Percentiles rank a stretch among this genome's conserved stretches.
Evolutionary conservation across 2,329 filamentous ascomycete species (phyloP).

Genomic region (Alternaria gansuensis): DNA sequence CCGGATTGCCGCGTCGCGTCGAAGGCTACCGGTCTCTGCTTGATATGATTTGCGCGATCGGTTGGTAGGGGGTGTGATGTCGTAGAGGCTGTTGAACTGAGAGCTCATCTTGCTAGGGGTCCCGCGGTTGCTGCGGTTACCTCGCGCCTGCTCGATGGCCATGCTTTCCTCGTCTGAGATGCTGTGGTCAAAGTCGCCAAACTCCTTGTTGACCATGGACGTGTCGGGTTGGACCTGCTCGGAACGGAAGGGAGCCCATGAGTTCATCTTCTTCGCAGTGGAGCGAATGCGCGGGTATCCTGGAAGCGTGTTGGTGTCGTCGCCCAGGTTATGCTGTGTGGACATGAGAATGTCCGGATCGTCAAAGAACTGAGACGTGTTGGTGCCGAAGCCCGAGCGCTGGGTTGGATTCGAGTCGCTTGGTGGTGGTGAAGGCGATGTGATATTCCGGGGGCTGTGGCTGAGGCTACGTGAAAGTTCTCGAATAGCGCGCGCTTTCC

Average conservation of each 20-base stretch:
- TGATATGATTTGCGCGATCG: conserved; percentile 48
- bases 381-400: conserved; percentile 40
- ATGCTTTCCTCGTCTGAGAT: conserved; percentile 57
- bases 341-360: conserved; percentile 52
- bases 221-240: conserved; percentile 50
- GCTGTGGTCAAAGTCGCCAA: conserved; percentile 55
- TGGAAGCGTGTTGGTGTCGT: conserved; percentile 48
- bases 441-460: conserved; percentile 46
- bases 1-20: conserved; percentile 58
- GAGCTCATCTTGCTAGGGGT: conserved; percentile 60
- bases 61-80: conserved; percentile 56
- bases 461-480: conserved; percentile 50
- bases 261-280: conserved; percentile 51
- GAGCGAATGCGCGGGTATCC: conserved; percentile 49
- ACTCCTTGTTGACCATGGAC: conserved; percentile 53
- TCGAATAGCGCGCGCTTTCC: conserved; percentile 50
- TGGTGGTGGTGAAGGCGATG: conserved; percentile 41
- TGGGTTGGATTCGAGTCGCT: conserved; percentile 52
- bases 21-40: conserved; percentile 50
- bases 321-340: conserved; percentile 51
- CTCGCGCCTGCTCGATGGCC: conserved; percentile 66
- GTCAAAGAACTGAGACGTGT: conserved; percentile 43
- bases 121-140: conserved; percentile 51
- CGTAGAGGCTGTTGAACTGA: conserved; percentile 60
- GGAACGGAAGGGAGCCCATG: conserved; percentile 49